Evolutionary conservation across 2,329 filamentous ascomycete genomes (phyloP).

Genomic region (Triangularia verruculosa): DNA sequence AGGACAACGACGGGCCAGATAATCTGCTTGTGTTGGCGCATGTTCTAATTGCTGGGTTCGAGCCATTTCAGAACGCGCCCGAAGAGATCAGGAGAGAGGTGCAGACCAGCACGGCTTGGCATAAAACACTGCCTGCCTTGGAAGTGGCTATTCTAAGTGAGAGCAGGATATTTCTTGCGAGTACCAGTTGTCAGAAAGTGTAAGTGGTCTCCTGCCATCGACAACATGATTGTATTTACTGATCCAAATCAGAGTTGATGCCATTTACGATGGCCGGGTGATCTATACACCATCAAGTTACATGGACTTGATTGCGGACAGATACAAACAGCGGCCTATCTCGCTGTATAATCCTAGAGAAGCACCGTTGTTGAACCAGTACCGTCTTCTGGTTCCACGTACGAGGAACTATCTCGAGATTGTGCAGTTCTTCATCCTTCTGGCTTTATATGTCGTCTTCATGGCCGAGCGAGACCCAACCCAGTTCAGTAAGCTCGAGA

Average conservation of each 20-base stretch:
- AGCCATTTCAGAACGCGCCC: slow-evolving; percentile 81
- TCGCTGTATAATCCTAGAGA: slow-evolving; percentile 74
- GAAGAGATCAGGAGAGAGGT: slow-evolving; percentile 60
- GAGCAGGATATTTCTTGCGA: slow-evolving; percentile 73
- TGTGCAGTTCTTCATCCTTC: slow-evolving; percentile 67
- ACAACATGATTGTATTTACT: neutral
- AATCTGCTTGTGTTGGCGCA: slow-evolving; percentile 73
- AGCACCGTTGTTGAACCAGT: slow-evolving; percentile 77
- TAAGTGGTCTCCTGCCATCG: slow-evolving; percentile 30
- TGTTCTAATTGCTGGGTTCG: slow-evolving; percentile 78
- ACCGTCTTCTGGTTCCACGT: slow-evolving; percentile 76
- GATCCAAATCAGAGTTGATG: slow-evolving; percentile 54
- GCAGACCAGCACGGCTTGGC: slow-evolving; percentile 46
- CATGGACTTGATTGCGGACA: slow-evolving; percentile 79
- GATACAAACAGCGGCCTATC: slow-evolving; percentile 81
- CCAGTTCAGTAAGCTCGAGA: slow-evolving; percentile 55
- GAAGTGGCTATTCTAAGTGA: slow-evolving; percentile 82
- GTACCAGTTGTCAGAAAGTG: slow-evolving; percentile 77
- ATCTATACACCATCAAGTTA: slow-evolving; percentile 80
- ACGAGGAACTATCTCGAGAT: slow-evolving; percentile 74
- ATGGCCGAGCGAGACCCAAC: slow-evolving; percentile 67
- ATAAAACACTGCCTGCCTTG: slow-evolving; percentile 68
- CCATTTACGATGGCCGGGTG: slow-evolving; percentile 76
- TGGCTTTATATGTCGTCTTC: slow-evolving; percentile 66
- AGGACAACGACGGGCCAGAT: slow-evolving; percentile 68